phyloP scores from a whole-genome alignment of 2,329 filamentous ascomycete genomes.

The Graphilbum ipis-grandicollis region DNA sequence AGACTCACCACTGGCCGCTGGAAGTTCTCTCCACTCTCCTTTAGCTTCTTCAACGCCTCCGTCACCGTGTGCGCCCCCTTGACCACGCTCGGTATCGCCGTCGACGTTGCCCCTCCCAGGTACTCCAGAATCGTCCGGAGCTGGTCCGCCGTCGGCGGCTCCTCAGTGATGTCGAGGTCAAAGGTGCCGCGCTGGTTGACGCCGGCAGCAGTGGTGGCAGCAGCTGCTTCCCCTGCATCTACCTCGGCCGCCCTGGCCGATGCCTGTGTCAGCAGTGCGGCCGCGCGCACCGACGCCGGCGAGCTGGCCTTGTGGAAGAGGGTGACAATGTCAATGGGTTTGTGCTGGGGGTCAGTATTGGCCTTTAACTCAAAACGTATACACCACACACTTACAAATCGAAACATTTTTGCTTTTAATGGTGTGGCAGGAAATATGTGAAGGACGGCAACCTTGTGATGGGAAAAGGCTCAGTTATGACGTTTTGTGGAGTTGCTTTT shows the following conservation, averaged over 20 bases:
- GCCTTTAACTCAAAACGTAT: too few species aligned
- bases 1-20: slow-evolving; percentile 59
- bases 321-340: slow-evolving; percentile 78
- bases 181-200: slow-evolving; percentile 64
- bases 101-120: slow-evolving; percentile 47
- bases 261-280: slow-evolving; percentile 63
- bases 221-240: too few species aligned
- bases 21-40: slow-evolving; percentile 51
- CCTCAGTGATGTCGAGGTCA: slow-evolving; percentile 42
- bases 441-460: too few species aligned
- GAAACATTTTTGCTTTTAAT: too few species aligned
- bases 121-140: slow-evolving; percentile 20
- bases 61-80: slow-evolving; percentile 54
- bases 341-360: too few species aligned
- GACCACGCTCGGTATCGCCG: slow-evolving; percentile 44
- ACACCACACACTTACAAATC: neutral
- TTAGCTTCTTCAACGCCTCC: slow-evolving; percentile 68
- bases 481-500: too few species aligned
- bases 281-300: slow-evolving; percentile 54
- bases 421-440: too few species aligned
- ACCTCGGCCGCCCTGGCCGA: slow-evolving; percentile 50
- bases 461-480: too few species aligned
- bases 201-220: too few species aligned
- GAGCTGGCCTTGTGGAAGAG: slow-evolving; percentile 80
- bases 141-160: slow-evolving; percentile 40